These are phyloP conservation scores for Coelastrella sp. DNA, from an alignment of 139 green algal species.

Conservation along the genomic window DNA sequence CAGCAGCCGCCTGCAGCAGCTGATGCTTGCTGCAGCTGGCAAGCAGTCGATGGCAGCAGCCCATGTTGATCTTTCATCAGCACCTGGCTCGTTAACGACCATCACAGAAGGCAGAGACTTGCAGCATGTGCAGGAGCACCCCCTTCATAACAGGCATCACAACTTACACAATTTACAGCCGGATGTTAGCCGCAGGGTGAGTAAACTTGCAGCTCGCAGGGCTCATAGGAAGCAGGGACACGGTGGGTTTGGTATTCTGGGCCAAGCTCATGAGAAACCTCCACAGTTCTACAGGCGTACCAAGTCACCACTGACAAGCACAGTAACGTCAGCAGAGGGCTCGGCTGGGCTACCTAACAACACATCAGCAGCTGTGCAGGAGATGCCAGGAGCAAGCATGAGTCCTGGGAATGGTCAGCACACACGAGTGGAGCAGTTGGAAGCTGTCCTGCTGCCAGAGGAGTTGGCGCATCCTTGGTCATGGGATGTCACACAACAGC, in stretches of 20 bases:
- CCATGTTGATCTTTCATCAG: neutral
- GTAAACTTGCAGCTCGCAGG: neutral
- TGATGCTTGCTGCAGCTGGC: constrained; percentile 35
- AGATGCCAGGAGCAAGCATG: neutral
- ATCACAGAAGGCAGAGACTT: neutral
- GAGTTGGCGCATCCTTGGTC: constrained; percentile 19
- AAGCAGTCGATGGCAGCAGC: neutral
- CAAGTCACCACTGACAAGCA: neutral
- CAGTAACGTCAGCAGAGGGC: neutral
- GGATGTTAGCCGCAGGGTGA: constrained; percentile 21
- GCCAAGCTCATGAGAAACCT: neutral
- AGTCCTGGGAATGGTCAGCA: neutral
- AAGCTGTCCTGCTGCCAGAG: neutral
- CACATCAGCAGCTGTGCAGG: too few relatives aligned
- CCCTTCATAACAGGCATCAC: neutral
- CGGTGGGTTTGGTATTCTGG: neutral
- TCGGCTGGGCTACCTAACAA: too few relatives aligned
- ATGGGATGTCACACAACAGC: constrained; percentile 48
- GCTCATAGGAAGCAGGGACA: neutral
- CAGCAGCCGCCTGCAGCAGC: constrained; percentile 16
- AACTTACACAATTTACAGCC: neutral
- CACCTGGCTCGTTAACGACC: neutral
- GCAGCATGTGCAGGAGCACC: too few relatives aligned
- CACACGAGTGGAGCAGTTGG: constrained; percentile 4
- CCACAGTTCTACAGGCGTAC: neutral